A percentile compares a stretch with the other conserved stretches of the same genome.
phyloP scores from a whole-genome alignment of 176 grass and related monocot genomes.

The Carex pumila region DNA sequence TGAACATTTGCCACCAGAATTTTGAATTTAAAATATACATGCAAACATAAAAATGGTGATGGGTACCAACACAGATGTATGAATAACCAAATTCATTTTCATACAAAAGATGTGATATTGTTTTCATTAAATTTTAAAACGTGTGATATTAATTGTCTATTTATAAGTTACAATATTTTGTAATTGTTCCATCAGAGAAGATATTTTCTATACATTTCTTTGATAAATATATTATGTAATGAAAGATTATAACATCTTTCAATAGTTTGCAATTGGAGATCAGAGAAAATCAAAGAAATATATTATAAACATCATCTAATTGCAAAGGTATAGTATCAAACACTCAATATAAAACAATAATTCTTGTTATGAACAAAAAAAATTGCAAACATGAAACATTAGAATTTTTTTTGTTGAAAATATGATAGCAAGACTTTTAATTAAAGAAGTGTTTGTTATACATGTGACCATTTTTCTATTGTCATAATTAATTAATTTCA shows the following conservation, averaged over 20 bases:
- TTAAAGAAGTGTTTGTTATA: background rate
- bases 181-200: background rate
- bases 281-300: background rate
- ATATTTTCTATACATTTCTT: background rate
- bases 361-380: background rate
- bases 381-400: background rate
- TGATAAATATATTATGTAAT: background rate
- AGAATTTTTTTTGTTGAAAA: background rate
- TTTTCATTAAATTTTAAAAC: background rate
- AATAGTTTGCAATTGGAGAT: background rate
- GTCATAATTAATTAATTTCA: background rate
- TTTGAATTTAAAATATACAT: too few species aligned
- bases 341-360: background rate
- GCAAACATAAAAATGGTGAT: too few species aligned
- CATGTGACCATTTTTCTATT: background rate
- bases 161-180: background rate
- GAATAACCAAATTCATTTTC: too few species aligned
- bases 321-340: background rate
- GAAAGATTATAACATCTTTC: background rate
- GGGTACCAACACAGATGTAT: too few species aligned
- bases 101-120: too few species aligned
- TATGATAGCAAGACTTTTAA: background rate
- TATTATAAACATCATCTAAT: background rate
- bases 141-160: background rate
- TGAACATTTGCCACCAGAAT: too few species aligned